Evolutionary conservation across 495 filamentous ascomycete species (phyloP).

Genomic region (Xylaria grammica): DNA sequence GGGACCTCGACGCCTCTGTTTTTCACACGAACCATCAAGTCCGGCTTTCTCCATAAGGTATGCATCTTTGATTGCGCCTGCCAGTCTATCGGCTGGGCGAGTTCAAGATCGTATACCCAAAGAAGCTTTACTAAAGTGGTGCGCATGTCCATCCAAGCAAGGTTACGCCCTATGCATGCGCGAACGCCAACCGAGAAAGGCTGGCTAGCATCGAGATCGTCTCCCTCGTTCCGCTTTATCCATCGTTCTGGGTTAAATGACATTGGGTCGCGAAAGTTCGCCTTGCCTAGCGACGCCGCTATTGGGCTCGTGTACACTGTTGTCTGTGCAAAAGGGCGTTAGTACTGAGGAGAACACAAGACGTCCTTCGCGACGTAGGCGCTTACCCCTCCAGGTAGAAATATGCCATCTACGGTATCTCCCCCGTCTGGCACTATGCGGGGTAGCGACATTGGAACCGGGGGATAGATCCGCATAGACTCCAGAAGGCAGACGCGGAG

Average conservation of each 20-base stretch:
- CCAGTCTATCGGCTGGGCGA: constrained; percentile 36
- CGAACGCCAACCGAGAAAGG: constrained; percentile 34
- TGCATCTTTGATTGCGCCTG: constrained; percentile 26
- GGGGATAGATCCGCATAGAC: constrained; percentile 22
- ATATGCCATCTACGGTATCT: constrained; percentile 40
- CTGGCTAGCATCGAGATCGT: constrained; percentile 38
- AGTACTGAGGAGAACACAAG: no score
- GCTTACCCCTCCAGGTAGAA: constrained; percentile 33
- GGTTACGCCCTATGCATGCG: constrained; percentile 37
- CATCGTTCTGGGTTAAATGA: constrained; percentile 45
- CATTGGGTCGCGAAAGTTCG: constrained; percentile 41
- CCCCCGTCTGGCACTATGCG: constrained; percentile 36
- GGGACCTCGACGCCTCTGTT: constrained; percentile 24
- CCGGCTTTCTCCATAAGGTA: constrained; percentile 37
- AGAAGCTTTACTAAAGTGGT: constrained; percentile 36
- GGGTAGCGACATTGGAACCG: constrained; percentile 31
- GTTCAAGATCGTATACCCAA: constrained; percentile 38
- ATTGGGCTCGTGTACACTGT: constrained; percentile 43
- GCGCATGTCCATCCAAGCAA: constrained; percentile 42
- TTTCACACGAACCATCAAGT: constrained; percentile 30
- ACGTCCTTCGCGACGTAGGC: no score
- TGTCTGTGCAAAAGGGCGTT: constrained; percentile 20
- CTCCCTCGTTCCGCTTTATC: constrained; percentile 31
- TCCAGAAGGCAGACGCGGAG: not conserved
- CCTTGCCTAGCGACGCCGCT: constrained; percentile 33